Base-by-base conservation (phyloP, 192 early-diverging fungal genomes). In the Podila epicladia region DNA sequence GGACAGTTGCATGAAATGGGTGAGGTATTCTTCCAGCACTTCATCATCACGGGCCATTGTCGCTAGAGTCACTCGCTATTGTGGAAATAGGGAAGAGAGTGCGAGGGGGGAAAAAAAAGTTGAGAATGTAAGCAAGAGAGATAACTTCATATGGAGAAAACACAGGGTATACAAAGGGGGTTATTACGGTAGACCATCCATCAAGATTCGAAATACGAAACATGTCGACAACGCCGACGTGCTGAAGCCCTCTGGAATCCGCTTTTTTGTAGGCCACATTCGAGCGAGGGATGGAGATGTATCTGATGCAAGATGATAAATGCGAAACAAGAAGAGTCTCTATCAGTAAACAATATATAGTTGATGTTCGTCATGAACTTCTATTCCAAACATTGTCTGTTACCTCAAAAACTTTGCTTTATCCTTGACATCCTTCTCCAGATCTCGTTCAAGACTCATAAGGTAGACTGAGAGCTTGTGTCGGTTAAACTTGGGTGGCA, bases 401-500 rank as follows among this genome's bases (percentile, higher is more conserved):
- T 73, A 80, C 77, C 35, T 73, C 66, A 73, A 51, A 32, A 80
- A 80, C 58, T 61, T 80, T 33, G 2, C 53, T 41, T 65, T 68
- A 31, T 73, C 48, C 61, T 55, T 69, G 35, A 73, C 13, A 0
- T 66, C 67, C 11, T 38, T 58, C 0, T 65, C 62, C 11, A 80
- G 29, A 32, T 80, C 62, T 32, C 62, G 68, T 51, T 73, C 77
- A 62, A 80, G 55, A 24, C 77, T 80, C 70, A 80, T 72, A 32
- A 73, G 62, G 24, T 73, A 80, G 13, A 80, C 71, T 0, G 77
- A 72, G 9, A 80, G 8, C 58, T 65, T 80, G 67, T 73, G 57
- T 38, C 71, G 65, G 55, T 73, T 80, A 49, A 73, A 80, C 66
- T 80, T 80, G 58, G 66, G 48, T 2, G 71, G n/a, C 29, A 80